These are phyloP conservation scores for Mycosarcoma maydis DNA, from an alignment of 1,284 basidiomycete species.

Conservation along the genomic window DNA sequence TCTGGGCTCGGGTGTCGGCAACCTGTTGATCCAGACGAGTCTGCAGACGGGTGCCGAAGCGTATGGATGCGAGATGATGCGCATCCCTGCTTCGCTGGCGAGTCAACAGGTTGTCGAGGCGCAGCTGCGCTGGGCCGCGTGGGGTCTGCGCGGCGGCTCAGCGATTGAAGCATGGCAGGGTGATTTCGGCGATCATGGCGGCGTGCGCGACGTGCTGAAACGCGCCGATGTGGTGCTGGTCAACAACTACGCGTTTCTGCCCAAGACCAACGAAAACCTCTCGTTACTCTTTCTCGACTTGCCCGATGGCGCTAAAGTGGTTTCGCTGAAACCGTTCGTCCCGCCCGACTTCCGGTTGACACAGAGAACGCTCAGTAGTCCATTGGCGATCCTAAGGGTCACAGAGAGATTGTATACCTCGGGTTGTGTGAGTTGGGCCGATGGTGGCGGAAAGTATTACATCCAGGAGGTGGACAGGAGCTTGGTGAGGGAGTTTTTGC, in stretches of 20 bases:
- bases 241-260: constrained; percentile 71
- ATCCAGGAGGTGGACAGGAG: constrained; percentile 57
- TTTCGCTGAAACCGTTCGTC: constrained; percentile 72
- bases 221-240: constrained; percentile 72
- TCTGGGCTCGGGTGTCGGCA: constrained; percentile 72
- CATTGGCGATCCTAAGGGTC: constrained; percentile 61
- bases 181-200: constrained; percentile 69
- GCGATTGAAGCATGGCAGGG: constrained; percentile 69
- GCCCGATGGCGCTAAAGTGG: constrained; percentile 70
- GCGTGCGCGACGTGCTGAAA: constrained; percentile 66
- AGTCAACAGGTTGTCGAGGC: constrained; percentile 70
- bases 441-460: constrained; percentile 63
- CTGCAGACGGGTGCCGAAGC: constrained; percentile 70
- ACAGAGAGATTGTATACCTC: constrained; percentile 52
- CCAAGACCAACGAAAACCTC: constrained; percentile 70
- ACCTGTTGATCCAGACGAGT: constrained; percentile 71
- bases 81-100: constrained; percentile 70
- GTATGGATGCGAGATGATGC: constrained; percentile 72
- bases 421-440: constrained; percentile 64
- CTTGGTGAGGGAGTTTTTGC: constrained; percentile 39
- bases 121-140: constrained; percentile 70
- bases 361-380: constrained; percentile 63
- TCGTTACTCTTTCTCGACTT: constrained; percentile 72
- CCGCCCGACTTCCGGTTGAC: constrained; percentile 70
- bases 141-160: constrained; percentile 68